phyloP scores from a whole-genome alignment of 2,329 filamentous ascomycete species.

The Didymosphaeria variabile region DNA sequence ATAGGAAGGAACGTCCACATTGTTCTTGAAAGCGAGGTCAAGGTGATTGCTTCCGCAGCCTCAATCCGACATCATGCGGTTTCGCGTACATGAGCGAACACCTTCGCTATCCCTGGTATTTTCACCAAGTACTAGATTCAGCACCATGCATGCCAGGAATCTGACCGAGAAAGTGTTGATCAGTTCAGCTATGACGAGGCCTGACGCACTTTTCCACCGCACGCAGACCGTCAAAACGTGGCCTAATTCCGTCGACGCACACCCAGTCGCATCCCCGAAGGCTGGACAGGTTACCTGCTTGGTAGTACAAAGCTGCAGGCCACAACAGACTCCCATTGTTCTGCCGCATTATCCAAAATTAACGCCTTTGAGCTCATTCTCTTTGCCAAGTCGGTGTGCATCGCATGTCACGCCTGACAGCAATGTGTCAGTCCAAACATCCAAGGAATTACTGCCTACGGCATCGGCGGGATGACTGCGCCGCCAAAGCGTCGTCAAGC shows the following conservation, averaged over 20 bases:
- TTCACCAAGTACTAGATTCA: background rate
- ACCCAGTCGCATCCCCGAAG: background rate
- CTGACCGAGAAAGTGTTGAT: background rate
- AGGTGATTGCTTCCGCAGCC: background rate
- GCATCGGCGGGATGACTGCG: background rate
- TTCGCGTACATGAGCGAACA: background rate
- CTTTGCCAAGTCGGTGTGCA: background rate
- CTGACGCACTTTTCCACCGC: background rate
- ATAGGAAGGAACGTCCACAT: background rate
- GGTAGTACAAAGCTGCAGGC: background rate
- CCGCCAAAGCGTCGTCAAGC: background rate
- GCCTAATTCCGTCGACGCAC: background rate
- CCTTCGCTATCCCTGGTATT: background rate
- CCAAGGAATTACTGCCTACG: background rate
- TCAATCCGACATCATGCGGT: background rate
- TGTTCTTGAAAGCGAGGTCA: background rate
- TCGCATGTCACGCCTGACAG: background rate
- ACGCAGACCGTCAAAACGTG: background rate
- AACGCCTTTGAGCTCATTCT: background rate
- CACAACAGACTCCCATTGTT: background rate
- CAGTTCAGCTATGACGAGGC: background rate
- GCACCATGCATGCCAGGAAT: background rate
- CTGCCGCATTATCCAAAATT: background rate
- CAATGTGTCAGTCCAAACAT: background rate
- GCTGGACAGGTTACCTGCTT: background rate